Evolutionary conservation across 2,329 filamentous ascomycete species (phyloP).

Genomic region (Venturia oleaginea): DNA sequence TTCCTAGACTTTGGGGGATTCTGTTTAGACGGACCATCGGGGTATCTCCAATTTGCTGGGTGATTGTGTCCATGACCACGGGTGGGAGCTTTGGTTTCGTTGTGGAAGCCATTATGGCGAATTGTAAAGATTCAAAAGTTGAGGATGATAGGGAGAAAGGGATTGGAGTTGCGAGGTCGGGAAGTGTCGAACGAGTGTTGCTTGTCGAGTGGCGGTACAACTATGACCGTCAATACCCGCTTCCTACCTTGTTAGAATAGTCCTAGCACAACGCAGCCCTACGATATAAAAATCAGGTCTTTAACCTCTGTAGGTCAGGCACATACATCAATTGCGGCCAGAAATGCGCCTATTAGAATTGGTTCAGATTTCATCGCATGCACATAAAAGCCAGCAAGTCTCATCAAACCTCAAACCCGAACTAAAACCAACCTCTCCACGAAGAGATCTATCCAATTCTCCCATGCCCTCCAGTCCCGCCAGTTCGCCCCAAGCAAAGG

Average conservation of each 20-base stretch:
- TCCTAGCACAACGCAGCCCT: not conserved
- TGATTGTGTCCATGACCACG: constrained; percentile 48
- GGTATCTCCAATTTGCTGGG: constrained; percentile 87
- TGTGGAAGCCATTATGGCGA: constrained; percentile 9
- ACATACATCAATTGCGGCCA: not conserved
- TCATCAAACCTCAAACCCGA: not conserved
- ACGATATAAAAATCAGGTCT: not conserved
- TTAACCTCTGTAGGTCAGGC: not conserved
- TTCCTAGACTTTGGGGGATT: constrained; percentile 81
- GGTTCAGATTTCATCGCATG: too few relatives aligned
- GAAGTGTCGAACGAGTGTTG: not conserved
- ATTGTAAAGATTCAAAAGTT: not conserved
- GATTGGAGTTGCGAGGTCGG: not conserved
- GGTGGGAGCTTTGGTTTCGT: constrained; percentile 15
- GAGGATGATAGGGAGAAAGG: not conserved
- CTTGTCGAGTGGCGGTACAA: not conserved
- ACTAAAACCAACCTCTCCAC: constrained; percentile 18
- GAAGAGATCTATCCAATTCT: constrained; percentile 18
- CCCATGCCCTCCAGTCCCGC: constrained; percentile 15
- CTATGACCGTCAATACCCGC: constrained; percentile 2
- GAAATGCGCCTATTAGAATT: not conserved
- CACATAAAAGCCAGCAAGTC: not conserved
- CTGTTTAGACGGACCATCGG: constrained; percentile 92
- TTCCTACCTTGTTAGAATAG: not conserved
- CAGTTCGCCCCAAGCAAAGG: not conserved